A percentile compares a stretch with the other conserved stretches of the same genome.
Conservation (phyloP, 2,329 filamentous ascomycete genomes). For the Atkinsonella hypoxylon region DNA sequence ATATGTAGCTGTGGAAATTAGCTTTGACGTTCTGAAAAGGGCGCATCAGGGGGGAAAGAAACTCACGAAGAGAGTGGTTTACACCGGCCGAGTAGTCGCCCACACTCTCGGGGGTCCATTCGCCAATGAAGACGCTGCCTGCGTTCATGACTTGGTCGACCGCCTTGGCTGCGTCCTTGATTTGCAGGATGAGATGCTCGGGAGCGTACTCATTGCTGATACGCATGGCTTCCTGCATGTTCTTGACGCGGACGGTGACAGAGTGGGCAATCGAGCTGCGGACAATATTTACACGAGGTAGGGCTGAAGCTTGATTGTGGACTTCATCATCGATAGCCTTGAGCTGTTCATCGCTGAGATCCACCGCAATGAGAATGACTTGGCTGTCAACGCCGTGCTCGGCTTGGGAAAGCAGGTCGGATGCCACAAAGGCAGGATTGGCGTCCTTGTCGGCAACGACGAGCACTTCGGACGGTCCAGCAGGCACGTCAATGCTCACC, state of each 20-base stretch:
- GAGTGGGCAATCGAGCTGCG: conserved; percentile 84
- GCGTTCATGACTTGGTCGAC: conserved; percentile 82
- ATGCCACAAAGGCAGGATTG: conserved; percentile 90
- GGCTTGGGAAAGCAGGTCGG: conserved; percentile 86
- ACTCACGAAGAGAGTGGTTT: conserved; percentile 92
- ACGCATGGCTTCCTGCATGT: conserved; percentile 60
- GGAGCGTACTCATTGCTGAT: conserved; percentile 92
- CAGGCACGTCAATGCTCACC: conserved; percentile 96
- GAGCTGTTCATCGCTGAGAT: conserved; percentile 60
- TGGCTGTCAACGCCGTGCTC: conserved; percentile 96
- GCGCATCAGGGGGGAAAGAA: neutral
- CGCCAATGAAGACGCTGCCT: conserved; percentile 88
- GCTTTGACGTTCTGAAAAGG: neutral
- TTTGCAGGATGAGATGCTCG: conserved; percentile 88
- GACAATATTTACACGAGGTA: conserved; percentile 89
- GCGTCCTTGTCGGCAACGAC: conserved; percentile 82
- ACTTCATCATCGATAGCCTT: conserved; percentile 83
- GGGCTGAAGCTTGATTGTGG: conserved; percentile 70
- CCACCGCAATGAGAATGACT: conserved; percentile 81
- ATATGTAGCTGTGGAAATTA: conserved; percentile 60
- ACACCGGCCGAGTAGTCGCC: conserved; percentile 97
- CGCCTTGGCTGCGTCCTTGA: conserved; percentile 61
- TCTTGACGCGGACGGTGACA: conserved; percentile 66
- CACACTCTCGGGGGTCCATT: conserved; percentile 95
- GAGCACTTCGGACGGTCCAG: conserved; percentile 91